phyloP scores from a whole-genome alignment of 805 yeast species.

The Saccharomyces kudriavzevii region DNA sequence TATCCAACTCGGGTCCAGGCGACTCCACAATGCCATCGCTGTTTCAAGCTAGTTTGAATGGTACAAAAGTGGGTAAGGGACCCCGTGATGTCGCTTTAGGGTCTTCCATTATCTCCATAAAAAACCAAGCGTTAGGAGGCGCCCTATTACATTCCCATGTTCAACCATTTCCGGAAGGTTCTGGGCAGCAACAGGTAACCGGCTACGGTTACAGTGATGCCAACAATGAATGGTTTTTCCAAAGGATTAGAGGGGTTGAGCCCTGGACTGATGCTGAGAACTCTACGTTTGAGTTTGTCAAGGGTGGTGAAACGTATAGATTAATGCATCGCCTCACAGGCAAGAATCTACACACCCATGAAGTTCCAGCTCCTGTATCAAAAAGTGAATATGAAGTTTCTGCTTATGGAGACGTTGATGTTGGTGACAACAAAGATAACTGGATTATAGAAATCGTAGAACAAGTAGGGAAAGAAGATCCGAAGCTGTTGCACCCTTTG shows the following conservation, averaged over 20 bases:
- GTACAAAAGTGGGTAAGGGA: conserved; percentile 56
- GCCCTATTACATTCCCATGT: conserved; percentile 81
- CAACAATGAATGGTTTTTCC: conserved; percentile 75
- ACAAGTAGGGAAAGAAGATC: conserved; percentile 48
- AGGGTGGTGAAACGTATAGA: conserved; percentile 61
- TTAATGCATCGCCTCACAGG: conserved; percentile 63
- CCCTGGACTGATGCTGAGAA: conserved; percentile 18
- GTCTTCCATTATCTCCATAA: conserved; percentile 39
- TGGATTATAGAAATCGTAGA: conserved; percentile 82
- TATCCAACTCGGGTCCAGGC: conserved; percentile 76
- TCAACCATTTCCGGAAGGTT: conserved; percentile 85
- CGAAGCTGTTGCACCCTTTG: conserved; percentile 54
- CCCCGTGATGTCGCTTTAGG: conserved; percentile 68
- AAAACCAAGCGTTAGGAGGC: conserved; percentile 68
- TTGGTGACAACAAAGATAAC: conserved; percentile 77
- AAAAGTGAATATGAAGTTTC: conserved; percentile 71
- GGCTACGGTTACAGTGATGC: conserved; percentile 83
- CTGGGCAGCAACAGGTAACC: conserved; percentile 89
- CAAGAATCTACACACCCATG: conserved; percentile 79
- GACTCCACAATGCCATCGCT: conserved; percentile 72
- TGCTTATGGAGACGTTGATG: conserved; percentile 64
- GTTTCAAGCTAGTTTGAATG: conserved; percentile 69
- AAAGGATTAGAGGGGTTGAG: conserved; percentile 42
- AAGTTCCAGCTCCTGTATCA: conserved; percentile 68
- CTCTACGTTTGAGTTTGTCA: conserved; percentile 32